Conservation (phyloP, 208 protist species). For the Trichomonas gallinae region DNA sequence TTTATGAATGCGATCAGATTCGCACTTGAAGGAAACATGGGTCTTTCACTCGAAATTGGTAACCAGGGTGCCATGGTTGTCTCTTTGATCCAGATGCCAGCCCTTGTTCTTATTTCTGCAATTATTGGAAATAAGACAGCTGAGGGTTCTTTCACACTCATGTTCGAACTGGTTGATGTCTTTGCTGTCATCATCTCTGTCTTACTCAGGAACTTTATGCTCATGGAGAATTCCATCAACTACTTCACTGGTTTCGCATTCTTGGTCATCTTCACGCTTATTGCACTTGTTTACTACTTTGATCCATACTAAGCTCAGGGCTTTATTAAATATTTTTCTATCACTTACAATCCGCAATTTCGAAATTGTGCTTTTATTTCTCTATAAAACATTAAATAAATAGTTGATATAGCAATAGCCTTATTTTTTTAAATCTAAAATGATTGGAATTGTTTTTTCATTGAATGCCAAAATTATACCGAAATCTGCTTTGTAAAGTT, state of each 20-base stretch:
- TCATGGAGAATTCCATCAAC: slow-evolving; percentile 6
- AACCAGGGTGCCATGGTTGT: slow-evolving; percentile 1
- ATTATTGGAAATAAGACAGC: background rate
- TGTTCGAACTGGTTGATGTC: background rate
- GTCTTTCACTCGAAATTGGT: background rate
- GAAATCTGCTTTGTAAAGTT: no score
- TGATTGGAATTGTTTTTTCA: no score
- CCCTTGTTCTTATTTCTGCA: background rate
- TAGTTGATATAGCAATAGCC: no score
- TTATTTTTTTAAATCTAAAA: no score
- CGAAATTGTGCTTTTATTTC: no score
- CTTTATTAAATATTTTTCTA: no score
- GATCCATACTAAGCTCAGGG: background rate
- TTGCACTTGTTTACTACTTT: background rate
- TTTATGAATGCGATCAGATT: slow-evolving; percentile 10
- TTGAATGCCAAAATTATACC: no score
- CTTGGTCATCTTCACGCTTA: background rate
- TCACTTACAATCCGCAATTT: no score
- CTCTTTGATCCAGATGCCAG: slow-evolving; percentile 16
- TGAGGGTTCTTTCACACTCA: background rate
- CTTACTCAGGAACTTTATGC: background rate
- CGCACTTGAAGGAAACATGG: background rate
- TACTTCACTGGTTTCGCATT: slow-evolving; percentile 9
- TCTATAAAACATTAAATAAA: no score
- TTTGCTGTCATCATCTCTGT: slow-evolving; percentile 3